Evolutionary conservation across 108 stramenopile genomes (phyloP), one percentile per base, ranked within the genome.

Genomic region (Cyclostephanos tholiformis): DNA sequence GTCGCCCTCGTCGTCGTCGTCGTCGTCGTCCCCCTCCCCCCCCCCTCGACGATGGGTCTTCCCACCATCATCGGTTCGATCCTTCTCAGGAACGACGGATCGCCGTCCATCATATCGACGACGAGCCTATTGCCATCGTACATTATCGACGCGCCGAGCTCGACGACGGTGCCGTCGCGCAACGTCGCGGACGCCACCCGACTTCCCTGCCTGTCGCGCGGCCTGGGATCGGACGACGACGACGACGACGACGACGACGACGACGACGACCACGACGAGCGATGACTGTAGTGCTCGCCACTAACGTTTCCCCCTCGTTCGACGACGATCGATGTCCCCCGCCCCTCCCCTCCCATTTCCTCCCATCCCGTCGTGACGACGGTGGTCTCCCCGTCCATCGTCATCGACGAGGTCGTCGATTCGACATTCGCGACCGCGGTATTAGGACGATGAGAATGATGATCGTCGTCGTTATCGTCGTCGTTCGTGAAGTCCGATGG

Each of bases 71-170:
- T 77, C 10, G 78, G 69, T 13, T 72, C 67, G 13, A 29, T 63
- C 38, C 52, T 71, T 2, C 70, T 65, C 79, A 85, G 77, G 62
- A 72, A 67, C 32, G 63, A 48, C 25, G 67, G 57, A 65, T 81
- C 79, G 59, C 83, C 83, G 46, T 67, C 44, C 63, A 79, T 76
- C 77, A 82, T 85, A 23, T 82, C 73, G 9, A 69, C 76, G 10
- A 85, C 86, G 38, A 87, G 73, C 44, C 79, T 67, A 63, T 84
- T 84, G 39, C 80, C 86, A 19, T 80, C 72, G 41, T 84, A 85
- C 17, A 81, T 72, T 17, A 89, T 82, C 10, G 87, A 86, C 6
- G 93, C 93, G 23, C 93, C 93, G 22, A 89, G 46, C 75, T 94
- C 93, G n/a, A 94, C 82, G 6, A 84, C 74, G 27, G 66, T 82